Conservation (phyloP, 2,329 filamentous ascomycete species). For the Colletotrichum tropicicola region DNA sequence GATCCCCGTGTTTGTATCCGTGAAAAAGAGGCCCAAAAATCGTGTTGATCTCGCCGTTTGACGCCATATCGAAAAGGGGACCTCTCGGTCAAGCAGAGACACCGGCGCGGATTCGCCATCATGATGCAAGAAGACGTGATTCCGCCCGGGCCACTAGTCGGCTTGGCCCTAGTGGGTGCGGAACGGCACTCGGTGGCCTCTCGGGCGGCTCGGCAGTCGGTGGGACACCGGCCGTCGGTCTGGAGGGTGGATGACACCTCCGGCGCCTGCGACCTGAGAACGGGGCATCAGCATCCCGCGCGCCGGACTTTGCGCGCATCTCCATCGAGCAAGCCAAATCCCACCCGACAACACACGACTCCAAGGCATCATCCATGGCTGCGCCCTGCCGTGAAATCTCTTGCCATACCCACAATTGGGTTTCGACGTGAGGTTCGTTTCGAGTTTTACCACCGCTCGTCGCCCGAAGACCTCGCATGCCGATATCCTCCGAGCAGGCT, state of each 20-base stretch:
- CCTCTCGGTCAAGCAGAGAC: neutral
- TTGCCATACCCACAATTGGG: conserved; percentile 16
- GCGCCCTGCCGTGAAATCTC: neutral
- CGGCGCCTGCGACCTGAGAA: neutral
- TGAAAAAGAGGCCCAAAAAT: neutral
- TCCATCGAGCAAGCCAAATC: conserved; percentile 1
- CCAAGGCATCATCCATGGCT: conserved; percentile 13
- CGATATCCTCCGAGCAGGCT: neutral
- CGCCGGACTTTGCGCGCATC: conserved; percentile 3
- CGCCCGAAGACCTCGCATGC: conserved; percentile 1
- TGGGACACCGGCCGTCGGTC: conserved; percentile 17
- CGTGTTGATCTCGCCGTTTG: neutral
- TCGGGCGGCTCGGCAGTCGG: conserved; percentile 28
- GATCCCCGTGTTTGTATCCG: neutral
- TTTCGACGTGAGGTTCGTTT: conserved; percentile 9
- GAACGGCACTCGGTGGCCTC: conserved; percentile 17
- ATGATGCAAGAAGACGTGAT: conserved; percentile 30
- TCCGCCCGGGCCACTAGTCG: conserved; percentile 19
- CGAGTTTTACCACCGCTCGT: conserved; percentile 10
- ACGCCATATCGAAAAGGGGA: neutral
- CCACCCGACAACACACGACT: conserved; percentile 10
- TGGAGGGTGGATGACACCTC: neutral
- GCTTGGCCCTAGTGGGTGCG: conserved; percentile 20
- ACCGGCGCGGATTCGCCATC: conserved; percentile 20
- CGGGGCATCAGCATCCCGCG: no score